Conservation (phyloP, 805 yeast genomes). For the Saccharomycopsis schoenii region DNA sequence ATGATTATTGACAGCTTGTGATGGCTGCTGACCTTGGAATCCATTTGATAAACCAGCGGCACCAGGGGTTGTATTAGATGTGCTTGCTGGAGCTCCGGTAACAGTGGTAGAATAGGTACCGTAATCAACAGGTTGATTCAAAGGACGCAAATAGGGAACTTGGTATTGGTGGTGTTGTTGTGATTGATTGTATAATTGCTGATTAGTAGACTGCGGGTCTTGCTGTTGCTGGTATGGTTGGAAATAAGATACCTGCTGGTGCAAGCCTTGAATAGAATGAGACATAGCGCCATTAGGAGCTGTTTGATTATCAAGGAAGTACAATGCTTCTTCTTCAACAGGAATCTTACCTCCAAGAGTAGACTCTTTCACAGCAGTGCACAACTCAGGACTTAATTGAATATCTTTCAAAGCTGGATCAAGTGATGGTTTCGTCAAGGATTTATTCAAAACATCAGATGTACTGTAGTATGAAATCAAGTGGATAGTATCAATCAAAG, state of each 20-base stretch:
- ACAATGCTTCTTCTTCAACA: constrained; percentile 41
- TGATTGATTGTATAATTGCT: not conserved
- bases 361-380: constrained; percentile 48
- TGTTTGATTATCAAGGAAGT: constrained; percentile 30
- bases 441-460: constrained; percentile 56
- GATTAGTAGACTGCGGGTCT: not conserved
- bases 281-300: constrained; percentile 8
- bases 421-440: constrained; percentile 48
- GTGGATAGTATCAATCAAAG: constrained; percentile 44
- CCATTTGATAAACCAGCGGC: not conserved
- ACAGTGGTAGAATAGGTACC: not conserved
- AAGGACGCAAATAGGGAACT: constrained; percentile 9
- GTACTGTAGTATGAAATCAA: constrained; percentile 71
- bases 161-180: constrained; percentile 10
- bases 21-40: constrained; percentile 8
- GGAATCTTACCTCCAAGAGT: constrained; percentile 46
- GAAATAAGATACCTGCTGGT: constrained; percentile 18
- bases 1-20: not conserved
- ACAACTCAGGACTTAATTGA: constrained; percentile 36
- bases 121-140: constrained; percentile 9
- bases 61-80: not conserved
- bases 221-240: constrained; percentile 9
- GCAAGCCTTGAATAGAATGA: constrained; percentile 18
- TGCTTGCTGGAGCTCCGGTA: not conserved
- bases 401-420: constrained; percentile 40